These are phyloP conservation scores for Podila minutissima DNA, from an alignment of 192 early-diverging fungal genomes.

Conservation along the genomic window DNA sequence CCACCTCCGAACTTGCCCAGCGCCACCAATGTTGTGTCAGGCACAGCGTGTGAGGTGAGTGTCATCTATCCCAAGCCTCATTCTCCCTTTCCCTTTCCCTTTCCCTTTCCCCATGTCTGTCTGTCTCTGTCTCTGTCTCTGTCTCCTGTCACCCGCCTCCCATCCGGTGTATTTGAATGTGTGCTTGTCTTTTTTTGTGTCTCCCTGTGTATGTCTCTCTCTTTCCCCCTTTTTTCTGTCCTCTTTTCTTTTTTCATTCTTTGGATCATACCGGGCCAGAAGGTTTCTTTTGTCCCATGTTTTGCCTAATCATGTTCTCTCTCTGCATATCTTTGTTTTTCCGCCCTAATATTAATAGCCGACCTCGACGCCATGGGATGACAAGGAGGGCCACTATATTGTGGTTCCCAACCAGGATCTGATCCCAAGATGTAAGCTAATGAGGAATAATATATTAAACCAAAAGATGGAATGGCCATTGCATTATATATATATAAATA, in stretches of 20 bases:
- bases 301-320: not conserved
- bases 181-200: not conserved
- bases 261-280: not conserved
- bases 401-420: constrained; percentile 78
- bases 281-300: not conserved
- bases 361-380: constrained; percentile 70
- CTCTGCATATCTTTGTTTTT: not conserved
- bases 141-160: not conserved
- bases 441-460: not conserved
- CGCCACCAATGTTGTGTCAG: not conserved
- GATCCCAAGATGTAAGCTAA: constrained; percentile 75
- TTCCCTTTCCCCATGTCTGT: no score
- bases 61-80: not conserved
- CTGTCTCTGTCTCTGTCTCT: not conserved
- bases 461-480: not conserved
- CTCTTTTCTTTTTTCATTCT: not conserved
- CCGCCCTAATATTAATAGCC: constrained; percentile 9
- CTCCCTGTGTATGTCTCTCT: not conserved
- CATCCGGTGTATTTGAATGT: no score
- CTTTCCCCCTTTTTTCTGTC: not conserved
- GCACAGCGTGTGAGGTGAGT: constrained; percentile 3
- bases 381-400: constrained; percentile 95
- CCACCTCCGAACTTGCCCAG: not conserved
- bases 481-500: not conserved
- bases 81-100: no score